These are phyloP conservation scores for Fusarium abutilonis DNA, from an alignment of 2,329 filamentous ascomycete species.

Conservation along the genomic window DNA sequence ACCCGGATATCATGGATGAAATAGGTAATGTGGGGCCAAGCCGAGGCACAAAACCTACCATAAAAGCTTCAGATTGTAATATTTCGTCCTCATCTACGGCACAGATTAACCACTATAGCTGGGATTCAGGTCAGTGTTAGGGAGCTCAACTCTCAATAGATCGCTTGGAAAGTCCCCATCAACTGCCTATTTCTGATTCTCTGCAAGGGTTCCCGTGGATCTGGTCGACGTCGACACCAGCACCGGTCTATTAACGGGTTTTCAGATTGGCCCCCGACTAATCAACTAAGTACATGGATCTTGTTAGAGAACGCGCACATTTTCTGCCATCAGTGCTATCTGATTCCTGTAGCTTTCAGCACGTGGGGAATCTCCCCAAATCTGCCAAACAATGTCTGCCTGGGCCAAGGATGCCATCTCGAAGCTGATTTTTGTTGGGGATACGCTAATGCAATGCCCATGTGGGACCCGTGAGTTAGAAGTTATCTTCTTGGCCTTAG, in stretches of 20 bases:
- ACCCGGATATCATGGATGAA: conserved; percentile 23
- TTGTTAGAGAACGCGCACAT: neutral
- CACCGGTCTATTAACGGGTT: conserved; percentile 17
- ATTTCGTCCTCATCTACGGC: neutral
- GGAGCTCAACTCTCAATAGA: neutral
- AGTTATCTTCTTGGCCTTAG: neutral
- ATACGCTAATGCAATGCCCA: conserved; percentile 43
- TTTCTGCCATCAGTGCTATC: neutral
- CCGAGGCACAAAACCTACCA: conserved; percentile 17
- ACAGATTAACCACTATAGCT: neutral
- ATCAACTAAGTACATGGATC: conserved; percentile 1
- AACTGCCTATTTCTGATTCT: conserved; percentile 33
- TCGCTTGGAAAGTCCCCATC: conserved; percentile 14
- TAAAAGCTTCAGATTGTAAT: neutral
- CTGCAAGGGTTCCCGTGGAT: conserved; percentile 29
- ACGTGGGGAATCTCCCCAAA: conserved; percentile 34
- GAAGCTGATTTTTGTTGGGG: conserved; percentile 45
- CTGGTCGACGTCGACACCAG: conserved; percentile 33
- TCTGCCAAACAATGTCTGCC: conserved; percentile 29
- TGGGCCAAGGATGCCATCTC: conserved; percentile 5
- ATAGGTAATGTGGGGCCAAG: conserved; percentile 20
- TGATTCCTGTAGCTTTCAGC: neutral
- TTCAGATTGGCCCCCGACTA: conserved; percentile 11
- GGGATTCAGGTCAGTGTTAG: conserved; percentile 5
- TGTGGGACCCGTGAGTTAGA: conserved; percentile 33